phyloP scores from a whole-genome alignment of 2,329 filamentous ascomycete species.

The Nemania sp. region DNA sequence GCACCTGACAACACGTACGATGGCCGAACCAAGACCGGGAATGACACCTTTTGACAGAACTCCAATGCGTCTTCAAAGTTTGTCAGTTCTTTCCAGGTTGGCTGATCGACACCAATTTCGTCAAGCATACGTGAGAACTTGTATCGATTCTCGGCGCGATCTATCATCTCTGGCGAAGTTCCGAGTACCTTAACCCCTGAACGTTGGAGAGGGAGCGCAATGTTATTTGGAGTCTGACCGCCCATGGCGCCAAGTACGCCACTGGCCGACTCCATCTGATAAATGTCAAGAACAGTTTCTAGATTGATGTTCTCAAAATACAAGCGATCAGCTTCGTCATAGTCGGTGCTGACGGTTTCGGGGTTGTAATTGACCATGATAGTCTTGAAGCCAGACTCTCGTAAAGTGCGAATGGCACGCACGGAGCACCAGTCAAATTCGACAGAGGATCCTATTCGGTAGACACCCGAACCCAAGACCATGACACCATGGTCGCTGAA shows the following conservation, averaged over 20 bases:
- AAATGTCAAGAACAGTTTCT: constrained; percentile 91
- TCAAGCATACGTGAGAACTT: constrained; percentile 99
- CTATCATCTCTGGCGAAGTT: constrained; percentile 98
- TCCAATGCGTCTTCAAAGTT: constrained; percentile 87
- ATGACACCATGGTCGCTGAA: constrained; percentile 94
- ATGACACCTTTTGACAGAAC: constrained; percentile 88
- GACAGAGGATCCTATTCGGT: constrained; percentile 95
- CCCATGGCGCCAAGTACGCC: constrained; percentile 96
- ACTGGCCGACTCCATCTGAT: constrained; percentile 79
- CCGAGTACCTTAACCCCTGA: constrained; percentile 91
- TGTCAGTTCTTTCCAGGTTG: constrained; percentile 96
- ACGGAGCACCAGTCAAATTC: constrained; percentile 99
- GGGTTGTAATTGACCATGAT: constrained; percentile 85
- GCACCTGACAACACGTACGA: constrained; percentile 97
- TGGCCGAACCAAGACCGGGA: constrained; percentile 91
- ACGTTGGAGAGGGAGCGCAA: constrained; percentile 85
- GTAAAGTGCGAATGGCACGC: constrained; percentile 85
- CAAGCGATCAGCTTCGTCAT: constrained; percentile 89
- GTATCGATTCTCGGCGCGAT: constrained; percentile 94
- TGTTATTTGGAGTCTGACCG: constrained; percentile 97
- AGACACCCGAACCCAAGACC: constrained; percentile 94
- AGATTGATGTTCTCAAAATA: constrained; percentile 97
- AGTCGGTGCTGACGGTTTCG: constrained; percentile 88
- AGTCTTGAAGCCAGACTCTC: constrained; percentile 84
- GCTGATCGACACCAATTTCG: constrained; percentile 91